Evolutionary conservation across 2,329 filamentous ascomycete species (phyloP), one percentile per base, ranked within the genome.

Genomic region (Fusarium pseudonygamai): DNA sequence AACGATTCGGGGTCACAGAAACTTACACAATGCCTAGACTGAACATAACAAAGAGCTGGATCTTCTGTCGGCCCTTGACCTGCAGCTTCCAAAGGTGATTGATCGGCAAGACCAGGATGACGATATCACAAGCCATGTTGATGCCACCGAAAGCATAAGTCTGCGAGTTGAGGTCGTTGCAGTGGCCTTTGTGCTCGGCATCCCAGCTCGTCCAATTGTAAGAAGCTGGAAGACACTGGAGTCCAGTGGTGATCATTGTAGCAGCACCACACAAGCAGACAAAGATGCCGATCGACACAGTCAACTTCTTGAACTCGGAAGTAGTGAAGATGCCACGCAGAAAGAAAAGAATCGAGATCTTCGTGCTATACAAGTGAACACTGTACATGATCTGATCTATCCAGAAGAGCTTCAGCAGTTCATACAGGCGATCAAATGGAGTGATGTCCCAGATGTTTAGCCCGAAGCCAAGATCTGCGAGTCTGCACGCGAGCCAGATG

Each of bases 381-480:
- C 73, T 75, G 39, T 75, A 75, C 66, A 75, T 58, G 24, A 75
- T 75, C 46, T 75, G 72, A 32, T 75, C 73, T 11, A 75, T 69
- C 73, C 73, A 75, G 55, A 75, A 75, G 7, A 73, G 37, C 36
- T 55, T 73, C 3, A 75, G 49, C 14, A 75, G 50, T 43, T 75
- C 42, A 11, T 75, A 75, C 13, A 75, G 16, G 15, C 61, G 32
- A 13, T 68, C 72, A 14, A 67, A 73, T 2, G 71, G 71, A 9
- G 59, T 49, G 16, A 73, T 60, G 6, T 73, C 67, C 71, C 71
- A 73, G 7, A 73, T 73, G 24, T 73, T 68, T 6, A 73, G 30
- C 9, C 71, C 71, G 12, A 73, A 73, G 7, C 71, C 71, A 26
- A 73, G 71, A 64, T 73, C 71, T 30, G 71, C 63, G 26, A 73